Evolutionary conservation across 164 flowering plant species (phyloP), one percentile per base, ranked within the genome.

Genomic region (Sextonia rubra): DNA sequence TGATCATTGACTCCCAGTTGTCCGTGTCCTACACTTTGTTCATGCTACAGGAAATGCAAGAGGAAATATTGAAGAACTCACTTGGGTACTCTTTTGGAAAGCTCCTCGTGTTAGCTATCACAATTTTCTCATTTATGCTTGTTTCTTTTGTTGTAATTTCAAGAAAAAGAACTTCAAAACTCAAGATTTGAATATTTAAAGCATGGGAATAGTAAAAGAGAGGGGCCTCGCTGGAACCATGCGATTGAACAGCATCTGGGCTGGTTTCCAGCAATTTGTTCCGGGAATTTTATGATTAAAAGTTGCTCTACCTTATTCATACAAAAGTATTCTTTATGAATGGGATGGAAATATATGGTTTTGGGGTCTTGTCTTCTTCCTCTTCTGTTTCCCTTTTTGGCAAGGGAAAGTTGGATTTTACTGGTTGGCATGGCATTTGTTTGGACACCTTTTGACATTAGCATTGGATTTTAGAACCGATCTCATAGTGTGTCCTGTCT

Each of bases 101-200:
- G 30, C 37, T 73, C 70, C 68, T 74, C 44, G 17, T 74, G n/a
- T 74, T 72, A 17, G 77, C 74, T 32, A 30, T 74, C 26, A 15
- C 82, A 9, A 12, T 78, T 56, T 14, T 81, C 47, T 60, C 82
- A 27, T 56, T 82, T 68, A 64, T 83, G 23, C 65, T 83, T 74
- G 26, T 82, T 30, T 49, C 81, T 71, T 26, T 88, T 63, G 71
- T 81, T 85, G 82, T 88, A 83, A 87, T 79, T 74, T 83, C 86
- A 56, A 83, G 84, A 75, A 83, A 89, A 84, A 85, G 82, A 82
- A 87, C 80, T 37, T 85, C 76, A 2, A 91, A 91, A 82, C 80
- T 89, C 72, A 90, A 90, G 79, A 66, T 88, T 67, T 88, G 76
- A 23, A 73, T 85, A 69, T 47, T 24, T 61, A 5, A 20, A 61